Conservation (phyloP, 306 rosid species). For the Cicer arietinum region DNA sequence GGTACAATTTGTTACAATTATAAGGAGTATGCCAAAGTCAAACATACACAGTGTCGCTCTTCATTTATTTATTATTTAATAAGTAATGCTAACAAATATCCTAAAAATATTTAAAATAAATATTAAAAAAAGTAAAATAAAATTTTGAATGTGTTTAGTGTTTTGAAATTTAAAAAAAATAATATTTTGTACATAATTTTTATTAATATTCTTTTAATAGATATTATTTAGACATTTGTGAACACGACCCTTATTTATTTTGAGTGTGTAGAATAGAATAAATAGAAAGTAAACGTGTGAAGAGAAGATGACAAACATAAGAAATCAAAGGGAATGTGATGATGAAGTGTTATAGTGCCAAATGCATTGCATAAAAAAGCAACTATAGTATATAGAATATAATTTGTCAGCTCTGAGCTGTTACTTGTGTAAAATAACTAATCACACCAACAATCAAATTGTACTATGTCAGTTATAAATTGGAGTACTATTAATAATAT, state of each 20-base stretch:
- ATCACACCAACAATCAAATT: slow-evolving; percentile 10
- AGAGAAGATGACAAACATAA: slow-evolving; percentile 24
- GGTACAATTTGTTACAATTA: not conserved
- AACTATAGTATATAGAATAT: not conserved
- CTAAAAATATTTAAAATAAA: no score
- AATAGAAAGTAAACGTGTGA: not conserved
- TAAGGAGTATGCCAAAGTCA: slow-evolving; percentile 12
- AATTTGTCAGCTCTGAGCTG: slow-evolving; percentile 38
- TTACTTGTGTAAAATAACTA: slow-evolving; percentile 44
- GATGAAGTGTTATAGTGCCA: not conserved
- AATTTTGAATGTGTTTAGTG: no score
- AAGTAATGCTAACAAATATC: no score
- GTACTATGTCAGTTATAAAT: not conserved
- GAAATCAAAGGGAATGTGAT: slow-evolving; percentile 42
- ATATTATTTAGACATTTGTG: no score
- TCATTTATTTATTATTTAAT: not conserved
- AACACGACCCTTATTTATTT: not conserved
- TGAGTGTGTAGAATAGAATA: not conserved
- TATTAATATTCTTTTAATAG: no score
- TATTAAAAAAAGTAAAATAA: no score
- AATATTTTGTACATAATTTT: no score
- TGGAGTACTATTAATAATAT: no score
- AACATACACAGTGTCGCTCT: slow-evolving; percentile 3
- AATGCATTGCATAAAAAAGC: slow-evolving; percentile 36
- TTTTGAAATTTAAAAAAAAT: no score